A percentile compares a stretch with the other conserved stretches of the same genome.
Conservation (phyloP, 1,284 basidiomycete species). For the Ceratorhiza oryzae-sativae region DNA sequence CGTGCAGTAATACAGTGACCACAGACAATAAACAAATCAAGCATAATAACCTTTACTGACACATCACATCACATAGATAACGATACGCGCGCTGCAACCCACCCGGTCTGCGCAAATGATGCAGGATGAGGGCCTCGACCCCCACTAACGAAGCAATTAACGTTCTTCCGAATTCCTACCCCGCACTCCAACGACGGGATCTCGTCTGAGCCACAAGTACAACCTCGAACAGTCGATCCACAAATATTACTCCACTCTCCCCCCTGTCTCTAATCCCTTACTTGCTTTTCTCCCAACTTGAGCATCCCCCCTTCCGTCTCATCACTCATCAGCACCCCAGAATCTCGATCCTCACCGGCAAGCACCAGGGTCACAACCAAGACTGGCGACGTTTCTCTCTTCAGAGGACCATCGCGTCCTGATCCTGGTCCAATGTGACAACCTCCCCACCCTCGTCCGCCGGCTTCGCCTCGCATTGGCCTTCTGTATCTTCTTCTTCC, state of each 20-base stretch:
- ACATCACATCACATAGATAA: slow-evolving; percentile 7
- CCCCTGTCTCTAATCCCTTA: slow-evolving; percentile 25
- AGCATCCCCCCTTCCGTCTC: slow-evolving; percentile 15
- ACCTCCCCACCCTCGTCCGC: not conserved
- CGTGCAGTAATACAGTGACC: not conserved
- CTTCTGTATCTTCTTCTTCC: slow-evolving; percentile 20
- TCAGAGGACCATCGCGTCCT: slow-evolving; percentile 27
- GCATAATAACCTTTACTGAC: slow-evolving; percentile 9
- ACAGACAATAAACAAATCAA: slow-evolving; percentile 3
- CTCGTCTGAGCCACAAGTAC: slow-evolving; percentile 25
- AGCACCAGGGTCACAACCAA: not conserved
- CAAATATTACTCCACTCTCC: slow-evolving; percentile 9
- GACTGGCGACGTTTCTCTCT: not conserved
- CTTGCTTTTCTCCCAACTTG: not conserved
- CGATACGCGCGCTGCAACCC: not conserved
- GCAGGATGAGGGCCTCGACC: slow-evolving; percentile 18
- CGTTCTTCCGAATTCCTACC: slow-evolving; percentile 14
- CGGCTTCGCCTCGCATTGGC: not conserved
- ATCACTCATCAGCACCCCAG: slow-evolving; percentile 19
- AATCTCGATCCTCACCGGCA: not conserved
- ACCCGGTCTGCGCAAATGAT: not conserved
- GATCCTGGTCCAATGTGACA: not conserved
- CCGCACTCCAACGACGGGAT: slow-evolving; percentile 21
- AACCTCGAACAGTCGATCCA: not conserved
- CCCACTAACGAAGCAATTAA: slow-evolving; percentile 8